Conservation (phyloP, 1,284 basidiomycete species). For the Taiwanofungus camphoratus region DNA sequence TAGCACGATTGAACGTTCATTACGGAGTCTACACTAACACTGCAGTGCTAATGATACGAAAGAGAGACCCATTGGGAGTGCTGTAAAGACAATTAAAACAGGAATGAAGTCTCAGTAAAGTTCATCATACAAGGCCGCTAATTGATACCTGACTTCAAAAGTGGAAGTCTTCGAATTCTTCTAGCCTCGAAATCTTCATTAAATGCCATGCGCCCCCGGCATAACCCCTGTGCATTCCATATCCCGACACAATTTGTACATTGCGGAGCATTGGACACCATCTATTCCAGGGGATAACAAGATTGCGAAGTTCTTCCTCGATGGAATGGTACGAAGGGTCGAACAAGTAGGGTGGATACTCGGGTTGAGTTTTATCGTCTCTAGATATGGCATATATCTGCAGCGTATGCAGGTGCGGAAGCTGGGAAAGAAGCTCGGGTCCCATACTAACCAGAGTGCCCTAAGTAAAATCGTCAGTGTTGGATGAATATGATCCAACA, state of each 20-base stretch:
- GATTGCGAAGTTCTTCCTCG: conserved; percentile 25
- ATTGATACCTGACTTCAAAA: too few relatives aligned
- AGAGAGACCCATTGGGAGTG: too few relatives aligned
- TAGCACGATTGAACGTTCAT: too few relatives aligned
- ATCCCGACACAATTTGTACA: conserved; percentile 23
- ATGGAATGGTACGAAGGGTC: conserved; percentile 21
- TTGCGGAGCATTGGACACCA: conserved; percentile 21
- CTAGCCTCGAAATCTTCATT: conserved; percentile 6
- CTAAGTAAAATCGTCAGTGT: conserved; percentile 11
- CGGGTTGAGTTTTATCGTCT: conserved; percentile 6
- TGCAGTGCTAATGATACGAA: too few relatives aligned
- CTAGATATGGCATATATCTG: conserved; percentile 19
- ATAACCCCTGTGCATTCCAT: conserved; percentile 16
- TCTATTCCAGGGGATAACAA: conserved; percentile 26
- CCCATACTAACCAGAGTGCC: conserved; percentile 24
- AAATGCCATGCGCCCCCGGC: conserved; percentile 18
- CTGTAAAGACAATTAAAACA: too few relatives aligned
- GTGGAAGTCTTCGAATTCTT: conserved; percentile 11
- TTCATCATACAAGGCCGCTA: too few relatives aligned
- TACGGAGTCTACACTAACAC: too few relatives aligned
- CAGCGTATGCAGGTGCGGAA: conserved; percentile 22
- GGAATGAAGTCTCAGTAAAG: too few relatives aligned
- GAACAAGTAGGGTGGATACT: conserved; percentile 17
- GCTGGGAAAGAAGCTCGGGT: conserved; percentile 22
- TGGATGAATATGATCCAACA: not conserved